Evolutionary conservation across 2,329 filamentous ascomycete species (phyloP).

Genomic region (Phialemoniopsis sp.): DNA sequence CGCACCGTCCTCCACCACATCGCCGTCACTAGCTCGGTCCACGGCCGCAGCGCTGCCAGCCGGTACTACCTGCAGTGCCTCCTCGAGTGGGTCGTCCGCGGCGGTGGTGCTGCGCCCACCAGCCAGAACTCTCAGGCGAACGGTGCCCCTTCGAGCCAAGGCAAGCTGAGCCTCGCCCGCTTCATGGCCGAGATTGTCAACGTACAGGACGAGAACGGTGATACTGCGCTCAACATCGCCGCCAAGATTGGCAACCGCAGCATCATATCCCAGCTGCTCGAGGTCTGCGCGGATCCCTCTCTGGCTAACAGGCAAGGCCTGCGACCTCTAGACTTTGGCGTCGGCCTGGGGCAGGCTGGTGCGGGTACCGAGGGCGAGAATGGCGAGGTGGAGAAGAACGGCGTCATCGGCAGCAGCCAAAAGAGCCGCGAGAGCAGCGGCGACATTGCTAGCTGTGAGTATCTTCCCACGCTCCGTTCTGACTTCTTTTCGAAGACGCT

Average conservation of each 20-base stretch:
- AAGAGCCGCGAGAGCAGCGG: constrained; percentile 69
- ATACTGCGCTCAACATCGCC: constrained; percentile 91
- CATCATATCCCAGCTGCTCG: constrained; percentile 93
- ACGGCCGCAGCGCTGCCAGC: constrained; percentile 84
- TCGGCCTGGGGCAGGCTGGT: constrained; percentile 62
- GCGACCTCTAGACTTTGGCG: constrained; percentile 89
- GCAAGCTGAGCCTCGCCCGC: constrained; percentile 78
- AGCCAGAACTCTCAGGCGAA: constrained; percentile 29
- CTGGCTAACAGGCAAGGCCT: constrained; percentile 89
- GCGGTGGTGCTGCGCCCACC: constrained; percentile 46
- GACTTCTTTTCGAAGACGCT: too few species aligned
- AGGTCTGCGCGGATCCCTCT: constrained; percentile 90
- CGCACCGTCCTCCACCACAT: constrained; percentile 95
- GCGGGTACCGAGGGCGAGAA: constrained; percentile 36
- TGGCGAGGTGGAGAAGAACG: constrained; percentile 35
- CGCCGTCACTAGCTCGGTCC: constrained; percentile 91
- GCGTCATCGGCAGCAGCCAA: constrained; percentile 40
- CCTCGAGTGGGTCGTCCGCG: constrained; percentile 88
- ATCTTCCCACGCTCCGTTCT: background rate
- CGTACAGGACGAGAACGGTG: constrained; percentile 86
- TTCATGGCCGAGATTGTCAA: constrained; percentile 99
- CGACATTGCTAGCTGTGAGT: constrained; percentile 75
- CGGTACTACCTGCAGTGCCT: constrained; percentile 95
- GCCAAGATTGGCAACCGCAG: constrained; percentile 89
- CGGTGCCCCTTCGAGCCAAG: constrained; percentile 25